Base-by-base conservation (phyloP, 257 asterid species). In the Phtheirospermum japonicum region DNA sequence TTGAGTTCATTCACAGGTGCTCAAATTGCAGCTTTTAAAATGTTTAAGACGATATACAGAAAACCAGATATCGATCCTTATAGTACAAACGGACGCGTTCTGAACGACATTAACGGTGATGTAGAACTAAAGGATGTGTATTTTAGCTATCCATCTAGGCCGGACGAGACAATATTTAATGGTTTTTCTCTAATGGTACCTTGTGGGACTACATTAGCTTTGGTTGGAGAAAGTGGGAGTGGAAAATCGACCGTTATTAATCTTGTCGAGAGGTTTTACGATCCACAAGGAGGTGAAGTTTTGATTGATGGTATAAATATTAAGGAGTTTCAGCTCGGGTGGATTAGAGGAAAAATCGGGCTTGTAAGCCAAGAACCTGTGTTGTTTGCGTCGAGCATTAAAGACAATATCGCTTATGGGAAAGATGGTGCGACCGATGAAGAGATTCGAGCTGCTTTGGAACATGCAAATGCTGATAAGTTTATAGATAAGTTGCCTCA, bases 281-380 rank as follows among this genome's bases (percentile, higher is more conserved):
- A 83, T 65, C 90, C 90, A 17, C 80, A 76, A 53, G 64, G 51
- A 1, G 87, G 90, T 51, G 76, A 81, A 48, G 75, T 83, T 58
- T 37, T 80, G 65, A 69, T 80, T 19, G 87, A 80, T 64, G 79
- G 83, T 3, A 28, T 80, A 30, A 72, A 81, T 48, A 74, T 83
- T 73, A 80, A 67, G 49, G 81, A 83, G 7, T 71, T 80, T 63
- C 76, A 68, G 67, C 65, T 83, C 9, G 66, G 77, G 11, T 83
- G 90, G 90, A 76, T 83, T 7, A 70, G 90, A 70, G 80, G 75
- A 3, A 75, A 79, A 48, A 80, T 80, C 4, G 85, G 85, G 0
- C 80, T 80, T 0, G 90, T 83, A 0, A 80, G 83, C 74, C 90
- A 83, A 7, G 85, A 83, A 20, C 90, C 90, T 0, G 78, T 80